Conservation (phyloP, 176 grass and related monocot species). For the Carex myosuroides region DNA sequence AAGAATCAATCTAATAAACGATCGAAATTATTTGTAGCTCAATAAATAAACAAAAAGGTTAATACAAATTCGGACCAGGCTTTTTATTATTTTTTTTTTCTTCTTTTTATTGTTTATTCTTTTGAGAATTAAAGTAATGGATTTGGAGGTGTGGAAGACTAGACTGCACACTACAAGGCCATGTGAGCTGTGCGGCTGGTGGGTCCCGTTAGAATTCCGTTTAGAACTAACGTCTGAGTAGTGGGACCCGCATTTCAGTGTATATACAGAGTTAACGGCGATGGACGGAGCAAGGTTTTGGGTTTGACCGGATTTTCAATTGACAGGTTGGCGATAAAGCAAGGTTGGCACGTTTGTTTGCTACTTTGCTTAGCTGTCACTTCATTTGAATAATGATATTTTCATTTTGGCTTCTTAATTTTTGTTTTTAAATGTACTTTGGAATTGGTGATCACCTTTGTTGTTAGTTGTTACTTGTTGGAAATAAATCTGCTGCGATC, state of each 20-base stretch:
- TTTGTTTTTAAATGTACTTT: background rate
- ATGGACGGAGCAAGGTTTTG: background rate
- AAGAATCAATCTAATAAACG: background rate
- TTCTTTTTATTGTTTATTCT: background rate
- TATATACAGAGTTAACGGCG: background rate
- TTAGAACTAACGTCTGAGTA: background rate
- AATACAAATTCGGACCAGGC: background rate
- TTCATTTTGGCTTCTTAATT: background rate
- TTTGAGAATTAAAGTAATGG: conserved; percentile 11
- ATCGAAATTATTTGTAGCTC: background rate
- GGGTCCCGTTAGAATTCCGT: background rate
- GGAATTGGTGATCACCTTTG: background rate
- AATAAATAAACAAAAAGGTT: conserved; percentile 8
- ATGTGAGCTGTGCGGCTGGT: conserved; percentile 39
- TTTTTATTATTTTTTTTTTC: background rate
- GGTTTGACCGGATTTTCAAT: conserved; percentile 14
- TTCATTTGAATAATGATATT: background rate
- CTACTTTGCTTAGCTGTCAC: conserved; percentile 28
- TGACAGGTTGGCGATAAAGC: conserved; percentile 4
- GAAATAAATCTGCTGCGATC: too few relatives aligned
- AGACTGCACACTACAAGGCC: background rate
- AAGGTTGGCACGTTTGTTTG: conserved; percentile 43
- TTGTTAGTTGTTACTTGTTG: background rate
- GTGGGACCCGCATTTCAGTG: background rate
- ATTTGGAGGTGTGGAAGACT: background rate